These are phyloP conservation scores for Boletus semigastroideus DNA, from an alignment of 1,284 basidiomycete genomes.

Conservation along the genomic window DNA sequence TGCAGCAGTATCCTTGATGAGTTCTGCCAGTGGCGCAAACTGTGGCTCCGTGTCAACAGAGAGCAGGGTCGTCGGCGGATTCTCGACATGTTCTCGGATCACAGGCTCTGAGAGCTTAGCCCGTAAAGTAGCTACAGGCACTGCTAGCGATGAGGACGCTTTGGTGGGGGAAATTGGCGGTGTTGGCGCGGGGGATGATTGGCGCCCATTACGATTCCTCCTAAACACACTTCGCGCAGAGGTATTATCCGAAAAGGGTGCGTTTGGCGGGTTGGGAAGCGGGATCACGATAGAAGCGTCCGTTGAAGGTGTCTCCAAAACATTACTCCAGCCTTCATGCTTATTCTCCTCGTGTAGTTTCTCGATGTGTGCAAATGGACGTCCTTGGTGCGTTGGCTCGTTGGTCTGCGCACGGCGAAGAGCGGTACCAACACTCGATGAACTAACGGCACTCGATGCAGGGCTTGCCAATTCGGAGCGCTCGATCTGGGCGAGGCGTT, in stretches of 20 bases:
- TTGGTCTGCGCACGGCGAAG: slow-evolving; percentile 28
- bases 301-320: slow-evolving; percentile 20
- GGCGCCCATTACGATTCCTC: slow-evolving; percentile 3
- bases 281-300: slow-evolving; percentile 30
- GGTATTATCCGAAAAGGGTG: slow-evolving; percentile 4
- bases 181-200: slow-evolving; percentile 1
- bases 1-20: slow-evolving; percentile 39
- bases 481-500: slow-evolving; percentile 51
- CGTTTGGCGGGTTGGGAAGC: slow-evolving; percentile 19
- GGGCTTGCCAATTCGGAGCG: slow-evolving; percentile 25
- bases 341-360: slow-evolving; percentile 18
- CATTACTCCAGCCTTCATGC: background rate
- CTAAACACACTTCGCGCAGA: slow-evolving; percentile 28
- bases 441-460: slow-evolving; percentile 20
- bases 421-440: slow-evolving; percentile 30
- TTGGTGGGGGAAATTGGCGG: slow-evolving; percentile 13
- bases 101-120: slow-evolving; percentile 24
- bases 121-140: slow-evolving; percentile 10
- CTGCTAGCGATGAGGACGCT: background rate
- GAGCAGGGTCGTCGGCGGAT: slow-evolving; percentile 14
- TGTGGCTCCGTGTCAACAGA: slow-evolving; percentile 13
- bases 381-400: slow-evolving; percentile 9
- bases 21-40: slow-evolving; percentile 32
- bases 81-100: slow-evolving; percentile 23
- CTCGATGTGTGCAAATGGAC: slow-evolving; percentile 27